phyloP scores from a whole-genome alignment of 2,329 filamentous ascomycete species.

The Beauveria medogensis region DNA sequence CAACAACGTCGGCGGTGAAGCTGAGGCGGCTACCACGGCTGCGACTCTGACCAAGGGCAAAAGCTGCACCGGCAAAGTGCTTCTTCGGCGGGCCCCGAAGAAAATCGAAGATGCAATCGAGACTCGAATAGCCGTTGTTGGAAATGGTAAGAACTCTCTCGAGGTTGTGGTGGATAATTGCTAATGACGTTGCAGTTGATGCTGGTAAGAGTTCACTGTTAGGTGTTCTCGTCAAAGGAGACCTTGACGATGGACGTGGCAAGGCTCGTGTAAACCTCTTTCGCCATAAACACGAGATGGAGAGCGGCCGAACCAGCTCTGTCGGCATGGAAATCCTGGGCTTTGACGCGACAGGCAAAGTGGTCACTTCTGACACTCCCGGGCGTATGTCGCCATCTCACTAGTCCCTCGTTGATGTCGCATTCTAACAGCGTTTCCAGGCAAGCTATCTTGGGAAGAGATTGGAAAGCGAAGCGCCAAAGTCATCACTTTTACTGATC shows the following conservation, averaged over 20 bases:
- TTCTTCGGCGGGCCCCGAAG: constrained; percentile 67
- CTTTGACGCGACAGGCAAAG: constrained; percentile 78
- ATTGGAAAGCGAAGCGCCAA: constrained; percentile 93
- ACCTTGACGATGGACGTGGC: constrained; percentile 87
- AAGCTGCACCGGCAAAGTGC: constrained; percentile 74
- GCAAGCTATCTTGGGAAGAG: constrained; percentile 86
- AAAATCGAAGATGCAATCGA: constrained; percentile 85
- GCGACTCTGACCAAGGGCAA: constrained; percentile 56
- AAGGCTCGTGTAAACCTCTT: constrained; percentile 94
- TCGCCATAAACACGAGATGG: constrained; percentile 95
- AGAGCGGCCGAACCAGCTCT: constrained; percentile 88
- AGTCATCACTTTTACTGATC: constrained; percentile 91
- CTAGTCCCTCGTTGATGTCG: too few relatives aligned
- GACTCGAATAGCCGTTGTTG: constrained; percentile 91
- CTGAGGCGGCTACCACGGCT: constrained; percentile 56
- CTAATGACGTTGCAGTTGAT: constrained; percentile 55
- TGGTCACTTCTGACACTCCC: constrained; percentile 72
- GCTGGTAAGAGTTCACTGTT: constrained; percentile 95
- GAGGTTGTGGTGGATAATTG: background rate
- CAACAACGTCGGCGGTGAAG: constrained; percentile 75
- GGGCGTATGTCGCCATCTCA: constrained; percentile 52
- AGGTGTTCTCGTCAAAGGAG: constrained; percentile 90
- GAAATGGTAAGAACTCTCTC: constrained; percentile 56
- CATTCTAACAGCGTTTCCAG: constrained; percentile 19
- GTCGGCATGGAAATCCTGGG: constrained; percentile 99